Evolutionary conservation across 116 monocot genomes (phyloP).

Genomic region (Papilionanthe hybrid): DNA sequence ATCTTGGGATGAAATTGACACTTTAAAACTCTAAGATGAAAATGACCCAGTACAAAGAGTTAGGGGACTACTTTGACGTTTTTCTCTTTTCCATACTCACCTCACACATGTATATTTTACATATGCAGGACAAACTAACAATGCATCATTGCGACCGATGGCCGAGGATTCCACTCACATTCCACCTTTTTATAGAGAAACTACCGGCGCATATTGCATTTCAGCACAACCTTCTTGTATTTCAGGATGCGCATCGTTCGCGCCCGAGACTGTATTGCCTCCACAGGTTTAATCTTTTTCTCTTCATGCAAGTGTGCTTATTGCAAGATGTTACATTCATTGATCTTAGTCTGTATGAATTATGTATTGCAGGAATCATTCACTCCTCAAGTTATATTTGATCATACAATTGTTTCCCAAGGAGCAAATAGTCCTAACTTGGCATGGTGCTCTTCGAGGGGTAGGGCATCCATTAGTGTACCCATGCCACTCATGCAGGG

Average conservation of each 20-base stretch:
- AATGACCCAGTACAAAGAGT: too few relatives aligned
- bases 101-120: not conserved
- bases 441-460: constrained; percentile 28
- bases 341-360: not conserved
- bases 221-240: constrained; percentile 18
- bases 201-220: constrained; percentile 20
- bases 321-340: not conserved
- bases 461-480: constrained; percentile 24
- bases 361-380: constrained; percentile 29
- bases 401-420: constrained; percentile 35
- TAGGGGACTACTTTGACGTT: too few relatives aligned
- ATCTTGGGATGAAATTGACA: too few relatives aligned
- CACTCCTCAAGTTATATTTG: constrained; percentile 44
- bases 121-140: constrained; percentile 28
- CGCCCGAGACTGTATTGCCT: constrained; percentile 35
- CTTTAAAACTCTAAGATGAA: too few relatives aligned
- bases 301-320: not conserved
- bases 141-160: constrained; percentile 13
- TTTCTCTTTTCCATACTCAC: not conserved
- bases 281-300: constrained; percentile 33
- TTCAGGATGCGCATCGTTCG: constrained; percentile 28
- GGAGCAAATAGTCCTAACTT: constrained; percentile 23
- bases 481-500: constrained; percentile 36
- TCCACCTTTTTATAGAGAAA: constrained; percentile 20
- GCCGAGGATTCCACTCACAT: constrained; percentile 33